These are phyloP conservation scores for Penicillium rolfsii DNA, from an alignment of 2,329 filamentous ascomycete genomes.

Conservation along the genomic window DNA sequence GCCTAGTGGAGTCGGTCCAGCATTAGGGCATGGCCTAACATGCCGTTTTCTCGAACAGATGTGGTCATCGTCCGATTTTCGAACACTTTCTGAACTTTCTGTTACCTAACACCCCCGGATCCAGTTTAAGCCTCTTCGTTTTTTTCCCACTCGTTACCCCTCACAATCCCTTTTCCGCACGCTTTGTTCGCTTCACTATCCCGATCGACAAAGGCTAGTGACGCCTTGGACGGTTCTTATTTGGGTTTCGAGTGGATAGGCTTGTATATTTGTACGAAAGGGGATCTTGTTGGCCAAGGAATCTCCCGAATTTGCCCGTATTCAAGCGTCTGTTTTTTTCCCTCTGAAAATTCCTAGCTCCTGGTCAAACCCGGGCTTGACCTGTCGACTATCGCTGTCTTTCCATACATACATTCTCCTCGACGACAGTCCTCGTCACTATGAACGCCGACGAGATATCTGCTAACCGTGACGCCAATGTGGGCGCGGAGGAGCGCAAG, in stretches of 20 bases:
- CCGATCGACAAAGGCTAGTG: not conserved
- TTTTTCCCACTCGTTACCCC: conserved; percentile 1
- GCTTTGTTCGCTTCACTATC: not conserved
- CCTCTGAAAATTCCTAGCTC: not conserved
- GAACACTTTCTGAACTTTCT: not conserved
- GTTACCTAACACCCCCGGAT: not conserved
- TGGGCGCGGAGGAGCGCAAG: not conserved
- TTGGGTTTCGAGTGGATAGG: not conserved
- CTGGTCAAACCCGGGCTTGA: not conserved
- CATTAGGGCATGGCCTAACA: not conserved
- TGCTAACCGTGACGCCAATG: not conserved
- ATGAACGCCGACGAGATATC: conserved; percentile 3
- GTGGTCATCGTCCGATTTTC: conserved; percentile 2
- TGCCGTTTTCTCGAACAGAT: not conserved
- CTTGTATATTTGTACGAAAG: not conserved
- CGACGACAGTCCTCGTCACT: not conserved
- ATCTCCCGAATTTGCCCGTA: not conserved
- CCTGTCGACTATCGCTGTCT: not conserved
- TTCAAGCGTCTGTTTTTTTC: not conserved
- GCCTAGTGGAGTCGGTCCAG: not conserved
- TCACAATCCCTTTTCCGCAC: not conserved
- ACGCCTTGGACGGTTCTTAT: not conserved
- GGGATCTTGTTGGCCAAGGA: not conserved
- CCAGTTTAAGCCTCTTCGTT: not conserved
- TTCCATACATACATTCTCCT: not conserved